Evolutionary conservation across 129 eudicot genomes (phyloP), one percentile per base, ranked within the genome.

Genomic region (Arctium minus): DNA sequence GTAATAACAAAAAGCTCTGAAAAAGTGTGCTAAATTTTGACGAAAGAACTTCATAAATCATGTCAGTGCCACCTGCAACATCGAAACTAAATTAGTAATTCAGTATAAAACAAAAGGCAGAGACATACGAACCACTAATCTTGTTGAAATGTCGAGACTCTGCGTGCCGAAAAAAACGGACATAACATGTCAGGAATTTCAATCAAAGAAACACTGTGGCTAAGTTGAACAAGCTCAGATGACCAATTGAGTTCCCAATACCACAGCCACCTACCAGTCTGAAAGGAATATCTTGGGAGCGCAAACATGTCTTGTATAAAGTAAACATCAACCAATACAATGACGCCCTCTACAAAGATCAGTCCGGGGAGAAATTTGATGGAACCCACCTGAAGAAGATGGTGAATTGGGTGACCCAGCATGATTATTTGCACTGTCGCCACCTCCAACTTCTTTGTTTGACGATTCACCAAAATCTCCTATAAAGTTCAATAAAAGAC

Each of bases 311-410:
- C 90, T 78, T 86, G 91, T 77, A 80, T 87, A 88, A 84, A 85
- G 92, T 88, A 90, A 87, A 86, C 86, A 84, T 87, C 90, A 93
- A 94, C 85, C 89, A 89, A 84, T 78, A 92, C 73, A 87, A 88
- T 80, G 89, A 86, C 72, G 94, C 87, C 92, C 92, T 85, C 97
- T 93, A 96, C 92, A 94, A 73, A 93, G 94, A 91, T 86, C 94
- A 95, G 89, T 96, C 99, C 96, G 86, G 87, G 99, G 86, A 90
- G 99, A 91, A 93, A 86, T 82, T 89, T 92, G 94, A 91, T 84
- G 90, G 96, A 91, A 96, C 99, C 99, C 95, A 96, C 99, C 99
- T 96, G 99, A 95, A 92, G 99, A 89, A 38, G 94, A 87, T 84
- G 99, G 97, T 92, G 97, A 91, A 87, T 87, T 78, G 88, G 98